Evolutionary conservation across 352 stramenopile species (phyloP), one percentile per base, ranked within the genome.

Genomic region (Aphanomyces astaci): DNA sequence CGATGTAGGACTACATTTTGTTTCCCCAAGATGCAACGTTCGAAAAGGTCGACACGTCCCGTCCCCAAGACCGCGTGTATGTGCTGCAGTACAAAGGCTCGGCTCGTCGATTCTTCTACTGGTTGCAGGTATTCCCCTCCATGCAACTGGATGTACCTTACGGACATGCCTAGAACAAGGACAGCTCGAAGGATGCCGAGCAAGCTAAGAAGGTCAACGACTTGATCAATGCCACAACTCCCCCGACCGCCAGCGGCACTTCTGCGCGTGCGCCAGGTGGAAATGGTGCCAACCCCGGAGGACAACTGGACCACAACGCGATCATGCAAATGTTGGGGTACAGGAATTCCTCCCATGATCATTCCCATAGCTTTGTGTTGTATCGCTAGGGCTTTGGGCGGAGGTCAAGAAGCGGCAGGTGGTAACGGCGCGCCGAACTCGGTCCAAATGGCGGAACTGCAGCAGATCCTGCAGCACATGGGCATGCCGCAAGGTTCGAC

Each of bases 21-120:
- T 95, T 98, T 63, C 90, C 90, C 0, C 87, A 96, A 52, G 90
- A 97, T 71, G 89, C 90, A 9, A 73, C 82, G 62, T 97, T 97
- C 72, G 76, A 75, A 64, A 89, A 88, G 72, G 90, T 95, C 22
- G 78, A 96, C 76, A 98, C 92, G 4, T 90, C 91, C 25, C 82
- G 85, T 24, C 70, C 79, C 2, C 65, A 78, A 15, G 92, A 98
- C 72, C 86, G 92, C 54, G 92, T 98, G 25, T 96, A 90, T 72
- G 75, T 97, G 56, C 72, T 98, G 67, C 89, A 98, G 78, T 97
- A 96, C 83, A 95, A 95, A 73, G 93, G 91, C 74, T 95, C 84
- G 64, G 84, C 83, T 7, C 86, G 91, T 19, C 87, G 90, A 24
- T 97, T 97, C 76, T 96, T 97, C 75, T 98, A 97, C 75, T 98